Evolutionary conservation across 169 alveolate genomes (phyloP).

Genomic region (Eimeria maxima): DNA sequence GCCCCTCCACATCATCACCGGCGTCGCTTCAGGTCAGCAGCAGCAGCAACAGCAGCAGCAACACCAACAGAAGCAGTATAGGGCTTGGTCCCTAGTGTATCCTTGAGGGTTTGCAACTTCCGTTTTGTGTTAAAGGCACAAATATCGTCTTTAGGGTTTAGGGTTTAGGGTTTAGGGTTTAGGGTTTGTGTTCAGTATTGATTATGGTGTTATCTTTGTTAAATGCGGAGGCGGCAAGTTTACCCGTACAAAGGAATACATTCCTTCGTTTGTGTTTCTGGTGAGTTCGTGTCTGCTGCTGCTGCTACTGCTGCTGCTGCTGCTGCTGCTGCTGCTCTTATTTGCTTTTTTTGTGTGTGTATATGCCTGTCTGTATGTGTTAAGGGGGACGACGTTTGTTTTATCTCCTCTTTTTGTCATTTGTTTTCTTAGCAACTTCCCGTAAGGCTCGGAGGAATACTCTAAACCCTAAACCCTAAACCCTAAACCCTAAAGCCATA

Average conservation of each 20-base stretch:
- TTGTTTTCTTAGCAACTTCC: constrained; percentile 32
- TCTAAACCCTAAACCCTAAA: no score
- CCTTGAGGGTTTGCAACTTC: background rate
- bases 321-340: background rate
- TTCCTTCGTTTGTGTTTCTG: constrained; percentile 46
- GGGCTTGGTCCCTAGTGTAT: no score
- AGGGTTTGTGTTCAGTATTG: constrained; percentile 7
- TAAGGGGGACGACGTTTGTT: constrained; percentile 20
- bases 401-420: constrained; percentile 31
- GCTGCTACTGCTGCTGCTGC: background rate
- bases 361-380: background rate
- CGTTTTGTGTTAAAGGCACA: no score
- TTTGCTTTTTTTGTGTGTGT: background rate
- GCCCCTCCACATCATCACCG: constrained; percentile 48
- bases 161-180: background rate
- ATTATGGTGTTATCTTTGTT: constrained; percentile 21
- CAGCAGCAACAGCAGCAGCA: constrained; percentile 8
- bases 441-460: no score
- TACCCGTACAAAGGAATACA: background rate
- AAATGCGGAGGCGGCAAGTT: constrained; percentile 14
- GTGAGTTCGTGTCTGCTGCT: background rate
- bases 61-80: background rate
- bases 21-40: constrained; percentile 45
- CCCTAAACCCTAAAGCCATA: no score
- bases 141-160: background rate